Base-by-base conservation (phyloP, 495 filamentous ascomycete species). In the Penicillium subrubescens region DNA sequence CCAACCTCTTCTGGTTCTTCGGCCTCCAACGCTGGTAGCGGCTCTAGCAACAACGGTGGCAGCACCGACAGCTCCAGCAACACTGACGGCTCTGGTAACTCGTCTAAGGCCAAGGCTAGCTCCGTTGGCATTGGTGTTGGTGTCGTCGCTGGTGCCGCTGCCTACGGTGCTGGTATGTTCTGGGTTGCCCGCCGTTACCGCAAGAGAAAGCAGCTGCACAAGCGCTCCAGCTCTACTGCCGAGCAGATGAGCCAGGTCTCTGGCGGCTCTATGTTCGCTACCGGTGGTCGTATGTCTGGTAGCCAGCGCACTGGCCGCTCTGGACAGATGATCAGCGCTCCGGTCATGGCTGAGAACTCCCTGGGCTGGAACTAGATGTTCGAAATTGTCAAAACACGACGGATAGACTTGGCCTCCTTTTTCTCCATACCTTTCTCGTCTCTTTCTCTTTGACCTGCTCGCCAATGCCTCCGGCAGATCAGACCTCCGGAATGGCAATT, bases 101-200 rank as follows among this genome's bases (percentile, higher is more conserved):
- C 75, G 53, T 83, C 86, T 34, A 75, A 79, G 44, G 80, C 84
- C 27, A 86, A 85, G 57, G 86, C 87, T 59, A 91, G 89, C 70
- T 94, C 90, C n/a, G 90, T 92, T 53, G 93, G 90, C 66, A 92
- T 97, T 73, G 92, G 88, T 53, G 79, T 89, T 52, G 91, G 89
- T 68, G 89, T 91, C 57, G 86, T 93, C 34, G 87, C 84, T 46
- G 92, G 93, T 70, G 92, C 92, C 17, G 88, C 89, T 51, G 90
- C 89, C n/a, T 99, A 99, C 69, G 96, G 94, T 73, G 94, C 92
- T n/a, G 96, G 92, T 75, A 98, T 99, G 95, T 96, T 98, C 79
- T 90, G 94, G 74, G 86, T 98, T 66, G 95, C 95, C 27, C 87
- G 96, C 51, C 85, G 95, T 63, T 99, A 98, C 86, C 93, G 92